Conservation (phyloP, 1,284 basidiomycete species). For the Leccinum pallidistipes region DNA sequence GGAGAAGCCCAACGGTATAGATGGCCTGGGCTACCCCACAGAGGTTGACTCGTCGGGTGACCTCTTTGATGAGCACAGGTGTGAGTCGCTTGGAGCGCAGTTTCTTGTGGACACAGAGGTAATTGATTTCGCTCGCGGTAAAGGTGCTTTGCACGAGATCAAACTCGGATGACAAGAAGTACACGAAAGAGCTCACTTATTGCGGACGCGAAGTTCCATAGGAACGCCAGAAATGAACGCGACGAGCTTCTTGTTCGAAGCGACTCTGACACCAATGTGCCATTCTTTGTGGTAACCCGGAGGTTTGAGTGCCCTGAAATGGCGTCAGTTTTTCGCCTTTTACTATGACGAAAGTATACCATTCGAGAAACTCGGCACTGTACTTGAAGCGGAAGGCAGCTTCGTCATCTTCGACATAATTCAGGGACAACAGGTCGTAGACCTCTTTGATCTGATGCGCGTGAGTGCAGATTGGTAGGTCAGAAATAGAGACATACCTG, state of each 20-base stretch:
- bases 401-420: constrained; percentile 98
- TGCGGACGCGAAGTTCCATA: constrained; percentile 75
- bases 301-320: constrained; percentile 84
- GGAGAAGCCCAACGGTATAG: constrained; percentile 90
- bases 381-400: constrained; percentile 97
- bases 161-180: constrained; percentile 1
- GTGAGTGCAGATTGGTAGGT: constrained; percentile 2
- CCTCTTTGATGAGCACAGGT: constrained; percentile 97
- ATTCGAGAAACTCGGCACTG: constrained; percentile 91
- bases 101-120: constrained; percentile 98
- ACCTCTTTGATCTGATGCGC: constrained; percentile 79
- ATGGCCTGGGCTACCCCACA: constrained; percentile 95
- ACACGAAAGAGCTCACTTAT: constrained; percentile 54
- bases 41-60: constrained; percentile 91
- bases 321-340: constrained; percentile 5
- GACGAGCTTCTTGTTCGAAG: constrained; percentile 90
- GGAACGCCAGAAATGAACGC: constrained; percentile 98
- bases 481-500: constrained; percentile 48
- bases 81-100: constrained; percentile 93
- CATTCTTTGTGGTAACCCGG: constrained; percentile 93
- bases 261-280: constrained; percentile 95
- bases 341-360: constrained; percentile 49
- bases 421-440: constrained; percentile 87
- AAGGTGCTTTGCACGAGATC: constrained; percentile 52
- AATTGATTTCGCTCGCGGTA: constrained; percentile 91